These are phyloP conservation scores for Rhizomucor pusillus DNA, from an alignment of 371 early-diverging fungal genomes.

Conservation along the genomic window DNA sequence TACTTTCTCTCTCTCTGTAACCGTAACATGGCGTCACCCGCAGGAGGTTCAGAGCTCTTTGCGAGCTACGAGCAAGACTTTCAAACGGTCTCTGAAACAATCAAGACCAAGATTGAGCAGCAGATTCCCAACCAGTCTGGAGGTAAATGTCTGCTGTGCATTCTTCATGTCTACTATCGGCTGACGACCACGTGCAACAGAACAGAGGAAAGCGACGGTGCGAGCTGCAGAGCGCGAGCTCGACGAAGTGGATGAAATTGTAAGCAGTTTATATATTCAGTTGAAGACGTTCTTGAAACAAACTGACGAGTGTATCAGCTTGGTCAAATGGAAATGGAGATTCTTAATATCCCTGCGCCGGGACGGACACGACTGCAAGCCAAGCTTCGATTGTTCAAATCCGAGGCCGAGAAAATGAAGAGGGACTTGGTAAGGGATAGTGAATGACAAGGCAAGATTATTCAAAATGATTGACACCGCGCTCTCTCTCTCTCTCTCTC, in stretches of 20 bases:
- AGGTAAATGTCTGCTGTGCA: too few species aligned
- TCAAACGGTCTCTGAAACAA: constrained; percentile 57
- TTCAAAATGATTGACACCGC: too few species aligned
- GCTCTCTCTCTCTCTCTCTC: too few species aligned
- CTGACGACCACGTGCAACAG: constrained; percentile 30
- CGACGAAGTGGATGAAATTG: constrained; percentile 91
- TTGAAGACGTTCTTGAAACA: too few species aligned
- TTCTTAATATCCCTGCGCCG: constrained; percentile 70
- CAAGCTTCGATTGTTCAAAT: constrained; percentile 69
- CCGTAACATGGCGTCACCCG: constrained; percentile 43
- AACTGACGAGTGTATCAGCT: too few species aligned
- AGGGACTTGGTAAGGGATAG: constrained; percentile 60
- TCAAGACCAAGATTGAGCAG: constrained; percentile 59
- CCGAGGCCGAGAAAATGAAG: constrained; percentile 74
- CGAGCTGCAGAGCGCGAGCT: constrained; percentile 82
- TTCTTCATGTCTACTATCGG: background rate
- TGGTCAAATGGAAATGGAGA: constrained; percentile 92
- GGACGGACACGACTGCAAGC: constrained; percentile 69
- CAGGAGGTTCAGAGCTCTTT: constrained; percentile 73
- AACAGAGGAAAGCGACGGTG: constrained; percentile 68
- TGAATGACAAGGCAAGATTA: too few species aligned
- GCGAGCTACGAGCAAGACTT: constrained; percentile 88
- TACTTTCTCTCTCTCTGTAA: too few species aligned
- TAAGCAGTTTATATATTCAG: constrained; percentile 29
- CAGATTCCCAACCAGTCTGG: constrained; percentile 61